Evolutionary conservation across 495 filamentous ascomycete species (phyloP), one percentile per base, ranked within the genome.

Genomic region (Annulohypoxylon stygium): DNA sequence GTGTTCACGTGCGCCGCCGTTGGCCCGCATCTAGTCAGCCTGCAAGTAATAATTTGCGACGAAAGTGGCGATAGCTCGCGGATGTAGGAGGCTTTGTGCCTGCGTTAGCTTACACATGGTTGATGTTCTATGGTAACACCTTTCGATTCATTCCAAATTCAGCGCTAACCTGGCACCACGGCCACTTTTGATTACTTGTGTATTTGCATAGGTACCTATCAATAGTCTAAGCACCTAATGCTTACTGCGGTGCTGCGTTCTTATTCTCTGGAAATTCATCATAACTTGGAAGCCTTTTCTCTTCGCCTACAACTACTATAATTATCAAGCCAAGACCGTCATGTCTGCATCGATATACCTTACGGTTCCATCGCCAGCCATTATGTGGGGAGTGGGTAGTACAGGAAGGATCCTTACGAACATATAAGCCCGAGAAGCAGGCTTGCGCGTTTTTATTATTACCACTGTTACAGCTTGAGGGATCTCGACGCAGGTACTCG

Each of bases 1-100:
- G 65, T 47, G 58, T 68, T 73, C 70, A 73, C 65, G 65, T 73
- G 70, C 59, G 57, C 59, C 53, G 62, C 71, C 71, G 66, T 60
- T 47, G 34, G n/a, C 45, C 37, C 54, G 70, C 70, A 73, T 73
- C 43, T 18, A 45, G 12, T 45, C 65, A 48, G 14, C 43, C 39
- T 69, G 54, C 65, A 61, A 47, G 61, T 36, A n/a, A 61, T n/a
- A 59, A 43, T 33, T 58, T 67, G 45, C 37, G 62, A 64, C 61
- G 55, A 74, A 43, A 65, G 61, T 53, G 53, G 37, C 16, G 47
- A 68, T 14, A 30, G 5, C 11, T 45, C 39, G 36, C n/a, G 18
- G 67, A 37, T 62, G 50, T 58, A 54, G 23, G 65, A 66, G 36
- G 26, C 53, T 54, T 54, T 54, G 70, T 73, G 60, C 70, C 64